phyloP scores from a whole-genome alignment of 192 early-diverging fungal species.

The Coemansia sp. region DNA sequence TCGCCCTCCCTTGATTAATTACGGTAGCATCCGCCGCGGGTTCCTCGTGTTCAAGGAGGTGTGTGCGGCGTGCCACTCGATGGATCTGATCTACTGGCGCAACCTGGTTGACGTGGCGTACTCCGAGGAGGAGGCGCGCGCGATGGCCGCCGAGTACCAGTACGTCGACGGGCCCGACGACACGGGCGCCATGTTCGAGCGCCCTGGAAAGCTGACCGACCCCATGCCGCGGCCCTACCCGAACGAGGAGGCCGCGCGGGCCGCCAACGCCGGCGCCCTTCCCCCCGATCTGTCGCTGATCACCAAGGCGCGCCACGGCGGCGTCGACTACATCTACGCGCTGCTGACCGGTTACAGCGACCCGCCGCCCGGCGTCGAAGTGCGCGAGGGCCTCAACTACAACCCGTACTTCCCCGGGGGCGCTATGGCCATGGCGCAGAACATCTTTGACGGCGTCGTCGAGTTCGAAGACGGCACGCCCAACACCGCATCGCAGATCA shows the following conservation, averaged over 20 bases:
- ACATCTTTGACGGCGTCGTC: slow-evolving; percentile 88
- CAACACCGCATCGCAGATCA: slow-evolving; percentile 91
- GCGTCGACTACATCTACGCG: slow-evolving; percentile 91
- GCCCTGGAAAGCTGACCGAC: slow-evolving; percentile 93
- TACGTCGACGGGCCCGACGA: slow-evolving; percentile 94
- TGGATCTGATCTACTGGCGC: slow-evolving; percentile 90
- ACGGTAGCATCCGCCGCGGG: slow-evolving; percentile 85
- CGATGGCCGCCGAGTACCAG: slow-evolving; percentile 88
- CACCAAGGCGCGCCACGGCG: slow-evolving; percentile 89
- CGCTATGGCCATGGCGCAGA: slow-evolving; percentile 93
- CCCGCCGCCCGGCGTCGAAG: slow-evolving; percentile 85
- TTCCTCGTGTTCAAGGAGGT: slow-evolving; percentile 99
- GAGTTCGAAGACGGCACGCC: slow-evolving; percentile 97
- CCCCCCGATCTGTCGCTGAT: slow-evolving; percentile 96
- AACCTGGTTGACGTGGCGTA: slow-evolving; percentile 94
- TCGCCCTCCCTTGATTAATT: too few relatives aligned
- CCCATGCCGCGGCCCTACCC: slow-evolving; percentile 86
- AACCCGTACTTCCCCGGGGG: slow-evolving; percentile 99
- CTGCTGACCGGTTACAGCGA: slow-evolving; percentile 93
- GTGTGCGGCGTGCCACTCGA: slow-evolving; percentile 94
- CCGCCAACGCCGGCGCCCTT: slow-evolving; percentile 90
- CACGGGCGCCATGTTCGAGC: slow-evolving; percentile 81
- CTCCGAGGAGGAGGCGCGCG: slow-evolving; percentile 87
- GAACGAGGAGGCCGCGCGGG: slow-evolving; percentile 95
- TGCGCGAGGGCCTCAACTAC: slow-evolving; percentile 96